Conservation (phyloP, 768 basidiomycete species). For the Crepidotus variabilis region DNA sequence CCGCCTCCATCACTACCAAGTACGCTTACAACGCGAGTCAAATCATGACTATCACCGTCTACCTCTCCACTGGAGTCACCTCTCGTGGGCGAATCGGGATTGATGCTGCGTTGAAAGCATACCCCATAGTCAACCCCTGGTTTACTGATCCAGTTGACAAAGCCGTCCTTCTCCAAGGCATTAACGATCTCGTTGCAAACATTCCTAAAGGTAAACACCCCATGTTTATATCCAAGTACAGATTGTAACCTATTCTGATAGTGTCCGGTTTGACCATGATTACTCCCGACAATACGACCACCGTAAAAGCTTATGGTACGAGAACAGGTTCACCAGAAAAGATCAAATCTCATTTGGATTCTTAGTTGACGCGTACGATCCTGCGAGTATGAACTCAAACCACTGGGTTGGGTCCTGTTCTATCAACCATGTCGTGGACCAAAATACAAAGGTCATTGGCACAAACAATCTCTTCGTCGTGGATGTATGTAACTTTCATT, state of each 20-base stretch:
- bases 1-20: slow-evolving; percentile 43
- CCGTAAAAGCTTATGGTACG: slow-evolving; percentile 48
- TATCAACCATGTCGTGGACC: slow-evolving; percentile 54
- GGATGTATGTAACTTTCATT: slow-evolving; percentile 33
- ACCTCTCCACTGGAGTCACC: slow-evolving; percentile 57
- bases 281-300: slow-evolving; percentile 57
- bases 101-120: slow-evolving; percentile 44
- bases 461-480: slow-evolving; percentile 52
- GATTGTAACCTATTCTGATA: slow-evolving; percentile 11
- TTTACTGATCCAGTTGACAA: slow-evolving; percentile 57
- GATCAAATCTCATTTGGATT: no score
- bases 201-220: slow-evolving; percentile 37
- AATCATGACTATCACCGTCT: slow-evolving; percentile 61
- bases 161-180: slow-evolving; percentile 41
- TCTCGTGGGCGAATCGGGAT: slow-evolving; percentile 64
- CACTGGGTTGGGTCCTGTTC: slow-evolving; percentile 60
- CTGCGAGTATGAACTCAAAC: slow-evolving; percentile 49
- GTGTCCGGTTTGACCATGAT: slow-evolving; percentile 52
- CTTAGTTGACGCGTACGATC: slow-evolving; percentile 36
- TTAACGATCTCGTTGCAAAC: slow-evolving; percentile 43
- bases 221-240: background rate
- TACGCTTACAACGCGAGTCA: slow-evolving; percentile 51
- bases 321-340: background rate
- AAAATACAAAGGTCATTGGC: slow-evolving; percentile 49
- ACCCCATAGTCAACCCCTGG: slow-evolving; percentile 52